phyloP scores from a whole-genome alignment of 2,329 filamentous ascomycete genomes.

The Talaromyces atroroseus region DNA sequence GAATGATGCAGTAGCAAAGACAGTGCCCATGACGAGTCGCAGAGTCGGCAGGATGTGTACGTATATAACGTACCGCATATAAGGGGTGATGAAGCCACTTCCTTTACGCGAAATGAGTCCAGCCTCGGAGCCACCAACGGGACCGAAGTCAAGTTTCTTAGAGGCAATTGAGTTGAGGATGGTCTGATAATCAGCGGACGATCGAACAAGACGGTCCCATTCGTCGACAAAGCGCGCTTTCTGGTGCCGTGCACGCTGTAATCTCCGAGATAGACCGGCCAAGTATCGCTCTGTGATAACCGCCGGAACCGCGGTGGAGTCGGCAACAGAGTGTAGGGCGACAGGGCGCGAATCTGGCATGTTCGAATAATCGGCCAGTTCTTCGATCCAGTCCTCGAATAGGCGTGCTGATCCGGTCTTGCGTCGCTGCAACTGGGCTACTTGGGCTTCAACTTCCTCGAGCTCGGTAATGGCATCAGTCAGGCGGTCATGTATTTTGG shows the following conservation, averaged over 20 bases:
- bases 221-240: constrained; percentile 77
- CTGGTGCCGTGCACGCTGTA: constrained; percentile 76
- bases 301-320: constrained; percentile 57
- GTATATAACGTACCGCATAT: constrained; percentile 72
- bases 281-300: constrained; percentile 91
- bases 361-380: constrained; percentile 72
- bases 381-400: constrained; percentile 93
- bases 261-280: constrained; percentile 76
- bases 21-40: constrained; percentile 58
- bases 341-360: constrained; percentile 55
- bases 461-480: constrained; percentile 75
- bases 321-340: constrained; percentile 30
- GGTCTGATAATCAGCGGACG: constrained; percentile 68
- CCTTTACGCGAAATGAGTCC: constrained; percentile 52
- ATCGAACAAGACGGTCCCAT: constrained; percentile 73
- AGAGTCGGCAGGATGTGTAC: constrained; percentile 66
- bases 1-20: constrained; percentile 69
- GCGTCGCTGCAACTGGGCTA: constrained; percentile 69
- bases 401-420: constrained; percentile 71
- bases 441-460: constrained; percentile 75
- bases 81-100: constrained; percentile 65
- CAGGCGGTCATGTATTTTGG: constrained; percentile 77
- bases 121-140: constrained; percentile 42
- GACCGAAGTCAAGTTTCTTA: constrained; percentile 70
- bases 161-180: constrained; percentile 80